A percentile compares a stretch with the other conserved stretches of the same genome.
Evolutionary conservation across 805 yeast species (phyloP).

Genomic region (Yarrowia osloensis): DNA sequence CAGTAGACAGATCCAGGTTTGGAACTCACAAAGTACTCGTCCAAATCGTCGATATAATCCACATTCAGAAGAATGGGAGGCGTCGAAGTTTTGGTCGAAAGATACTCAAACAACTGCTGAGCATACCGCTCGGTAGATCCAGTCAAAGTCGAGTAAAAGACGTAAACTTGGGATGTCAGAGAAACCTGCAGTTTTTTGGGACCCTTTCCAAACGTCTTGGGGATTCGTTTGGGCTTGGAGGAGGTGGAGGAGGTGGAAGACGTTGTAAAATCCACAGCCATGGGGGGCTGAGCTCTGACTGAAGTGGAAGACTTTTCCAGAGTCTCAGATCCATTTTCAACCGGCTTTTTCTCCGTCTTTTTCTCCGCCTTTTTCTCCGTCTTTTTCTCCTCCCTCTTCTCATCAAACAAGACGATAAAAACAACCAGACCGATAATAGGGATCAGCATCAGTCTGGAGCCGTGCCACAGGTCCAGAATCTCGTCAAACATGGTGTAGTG

Average conservation of each 20-base stretch:
- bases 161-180: slow-evolving; percentile 47
- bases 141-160: slow-evolving; percentile 83
- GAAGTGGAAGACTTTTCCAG: neutral
- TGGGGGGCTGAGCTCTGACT: slow-evolving; percentile 30
- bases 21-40: slow-evolving; percentile 67
- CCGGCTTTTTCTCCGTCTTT: neutral
- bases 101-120: slow-evolving; percentile 47
- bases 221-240: slow-evolving; percentile 13
- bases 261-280: slow-evolving; percentile 38
- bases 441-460: slow-evolving; percentile 32
- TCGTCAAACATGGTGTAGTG: neutral
- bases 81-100: slow-evolving; percentile 41
- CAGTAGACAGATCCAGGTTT: slow-evolving; percentile 56
- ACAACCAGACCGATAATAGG: slow-evolving; percentile 30
- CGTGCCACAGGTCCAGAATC: slow-evolving; percentile 31
- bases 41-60: slow-evolving; percentile 83
- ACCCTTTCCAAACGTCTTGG: slow-evolving; percentile 26
- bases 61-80: slow-evolving; percentile 62
- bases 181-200: slow-evolving; percentile 34
- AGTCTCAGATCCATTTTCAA: neutral
- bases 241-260: slow-evolving; percentile 33
- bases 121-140: slow-evolving; percentile 81
- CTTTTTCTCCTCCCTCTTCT: neutral
- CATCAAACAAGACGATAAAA: slow-evolving; percentile 3
- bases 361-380: too few species aligned